A percentile compares a stretch with the other conserved stretches of the same genome.
phyloP scores from a whole-genome alignment of 140 eudicot species.

The Cichorium intybus region DNA sequence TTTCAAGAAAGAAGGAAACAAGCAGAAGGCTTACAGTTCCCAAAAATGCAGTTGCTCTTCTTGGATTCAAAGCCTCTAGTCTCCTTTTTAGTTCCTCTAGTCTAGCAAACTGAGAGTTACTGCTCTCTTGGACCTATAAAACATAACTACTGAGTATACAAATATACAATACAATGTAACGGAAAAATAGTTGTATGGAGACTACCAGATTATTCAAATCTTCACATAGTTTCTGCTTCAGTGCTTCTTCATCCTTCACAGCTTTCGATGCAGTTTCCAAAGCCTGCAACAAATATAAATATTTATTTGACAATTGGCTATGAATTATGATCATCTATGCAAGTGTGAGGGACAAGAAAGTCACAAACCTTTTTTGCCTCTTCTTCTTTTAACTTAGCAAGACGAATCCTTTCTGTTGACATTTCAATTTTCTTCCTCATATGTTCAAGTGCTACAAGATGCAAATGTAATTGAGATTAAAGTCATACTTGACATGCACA shows the following conservation, averaged over 20 bases:
- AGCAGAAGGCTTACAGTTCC: constrained; percentile 38
- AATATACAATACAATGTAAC: not conserved
- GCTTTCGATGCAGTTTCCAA: constrained; percentile 86
- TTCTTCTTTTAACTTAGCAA: constrained; percentile 81
- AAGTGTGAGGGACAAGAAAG: constrained; percentile 12
- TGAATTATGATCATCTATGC: not conserved
- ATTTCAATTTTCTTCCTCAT: constrained; percentile 93
- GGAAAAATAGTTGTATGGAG: not conserved
- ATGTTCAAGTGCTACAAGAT: constrained; percentile 82
- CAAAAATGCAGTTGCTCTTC: constrained; percentile 48
- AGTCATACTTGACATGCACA: constrained; percentile 7
- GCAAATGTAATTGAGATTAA: constrained; percentile 12
- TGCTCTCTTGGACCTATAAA: constrained; percentile 85
- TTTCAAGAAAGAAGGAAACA: not conserved
- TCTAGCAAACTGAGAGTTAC: constrained; percentile 71
- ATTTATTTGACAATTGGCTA: constrained; percentile 9
- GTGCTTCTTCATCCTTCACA: constrained; percentile 87
- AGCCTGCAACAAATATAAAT: constrained; percentile 43
- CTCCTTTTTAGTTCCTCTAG: constrained; percentile 93
- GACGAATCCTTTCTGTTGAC: constrained; percentile 81
- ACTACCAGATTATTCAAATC: constrained; percentile 79
- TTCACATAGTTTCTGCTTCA: constrained; percentile 84
- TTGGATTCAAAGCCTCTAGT: constrained; percentile 84
- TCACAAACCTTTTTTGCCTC: constrained; percentile 65
- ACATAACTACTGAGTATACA: constrained; percentile 1